Conservation (phyloP, 257 asterid genomes). For the Nicotiana benthamiana region DNA sequence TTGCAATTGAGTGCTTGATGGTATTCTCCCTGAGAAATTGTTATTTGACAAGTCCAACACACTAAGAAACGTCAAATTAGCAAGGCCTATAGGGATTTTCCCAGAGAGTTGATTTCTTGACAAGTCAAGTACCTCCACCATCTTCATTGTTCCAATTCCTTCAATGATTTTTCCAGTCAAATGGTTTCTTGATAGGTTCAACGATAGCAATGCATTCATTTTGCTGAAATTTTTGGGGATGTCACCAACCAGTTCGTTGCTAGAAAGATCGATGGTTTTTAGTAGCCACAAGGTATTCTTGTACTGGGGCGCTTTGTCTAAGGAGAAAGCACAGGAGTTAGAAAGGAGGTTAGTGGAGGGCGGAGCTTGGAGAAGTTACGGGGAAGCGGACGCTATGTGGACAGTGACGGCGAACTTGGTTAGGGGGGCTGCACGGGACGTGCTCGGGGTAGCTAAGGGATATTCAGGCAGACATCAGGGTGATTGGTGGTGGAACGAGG, state of each 20-base stretch:
- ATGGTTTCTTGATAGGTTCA: conserved; percentile 28
- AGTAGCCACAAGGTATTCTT: background rate
- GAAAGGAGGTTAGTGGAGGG: no score
- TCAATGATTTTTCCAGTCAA: conserved; percentile 18
- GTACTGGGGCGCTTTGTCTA: no score
- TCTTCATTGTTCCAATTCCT: conserved; percentile 15
- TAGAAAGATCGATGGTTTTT: conserved; percentile 15
- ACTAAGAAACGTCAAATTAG: background rate
- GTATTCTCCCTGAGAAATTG: conserved; percentile 24
- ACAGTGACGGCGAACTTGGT: no score
- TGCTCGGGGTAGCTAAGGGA: no score
- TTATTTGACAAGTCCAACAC: conserved; percentile 29
- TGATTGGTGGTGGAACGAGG: no score
- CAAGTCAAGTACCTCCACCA: conserved; percentile 13
- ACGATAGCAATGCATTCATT: conserved; percentile 17
- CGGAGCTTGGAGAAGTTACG: no score
- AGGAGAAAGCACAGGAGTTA: no score
- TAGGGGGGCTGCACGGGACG: no score
- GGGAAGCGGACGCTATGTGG: no score
- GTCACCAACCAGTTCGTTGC: conserved; percentile 17
- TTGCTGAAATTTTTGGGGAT: conserved; percentile 16
- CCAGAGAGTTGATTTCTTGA: conserved; percentile 7
- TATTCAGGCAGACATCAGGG: no score
- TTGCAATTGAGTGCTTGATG: conserved; percentile 24
- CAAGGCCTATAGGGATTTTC: conserved; percentile 3